Conservation (phyloP, 148 eudicot species). For the Rheum nobile region DNA sequence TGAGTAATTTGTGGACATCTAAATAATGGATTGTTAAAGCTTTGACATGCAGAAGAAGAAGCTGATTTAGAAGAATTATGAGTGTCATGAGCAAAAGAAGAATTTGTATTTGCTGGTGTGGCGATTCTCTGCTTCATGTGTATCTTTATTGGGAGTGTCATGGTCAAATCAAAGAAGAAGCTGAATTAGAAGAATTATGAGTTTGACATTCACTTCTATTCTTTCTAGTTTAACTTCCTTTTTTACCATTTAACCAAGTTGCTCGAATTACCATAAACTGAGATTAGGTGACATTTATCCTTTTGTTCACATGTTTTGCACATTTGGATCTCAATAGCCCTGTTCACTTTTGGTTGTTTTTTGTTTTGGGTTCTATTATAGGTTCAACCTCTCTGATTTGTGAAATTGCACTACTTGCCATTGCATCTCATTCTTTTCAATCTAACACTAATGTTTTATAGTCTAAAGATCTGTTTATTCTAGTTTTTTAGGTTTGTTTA, state of each 20-base stretch:
- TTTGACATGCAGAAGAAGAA: too few relatives aligned
- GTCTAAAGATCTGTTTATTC: too few relatives aligned
- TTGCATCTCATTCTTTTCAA: too few relatives aligned
- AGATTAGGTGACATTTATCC: not conserved
- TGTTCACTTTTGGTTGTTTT: not conserved
- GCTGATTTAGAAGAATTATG: too few relatives aligned
- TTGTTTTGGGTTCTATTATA: not conserved
- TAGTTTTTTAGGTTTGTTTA: too few relatives aligned
- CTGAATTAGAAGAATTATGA: constrained; percentile 57
- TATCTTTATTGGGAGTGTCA: constrained; percentile 67
- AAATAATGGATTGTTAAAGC: too few relatives aligned
- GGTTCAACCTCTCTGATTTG: not conserved
- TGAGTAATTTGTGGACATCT: too few relatives aligned
- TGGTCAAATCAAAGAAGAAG: constrained; percentile 84
- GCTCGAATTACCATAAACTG: too few relatives aligned
- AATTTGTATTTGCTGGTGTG: constrained; percentile 56
- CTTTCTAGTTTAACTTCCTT: not conserved
- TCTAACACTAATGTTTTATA: too few relatives aligned
- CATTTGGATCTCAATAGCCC: not conserved
- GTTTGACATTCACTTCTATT: not conserved
- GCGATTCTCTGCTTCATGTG: constrained; percentile 57
- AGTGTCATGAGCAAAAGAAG: too few relatives aligned
- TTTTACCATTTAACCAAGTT: too few relatives aligned
- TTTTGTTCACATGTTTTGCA: not conserved
- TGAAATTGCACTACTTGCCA: not conserved